These are phyloP conservation scores for Phaeophleospora eucalypticola DNA, from an alignment of 2,329 filamentous ascomycete species.

Conservation along the genomic window DNA sequence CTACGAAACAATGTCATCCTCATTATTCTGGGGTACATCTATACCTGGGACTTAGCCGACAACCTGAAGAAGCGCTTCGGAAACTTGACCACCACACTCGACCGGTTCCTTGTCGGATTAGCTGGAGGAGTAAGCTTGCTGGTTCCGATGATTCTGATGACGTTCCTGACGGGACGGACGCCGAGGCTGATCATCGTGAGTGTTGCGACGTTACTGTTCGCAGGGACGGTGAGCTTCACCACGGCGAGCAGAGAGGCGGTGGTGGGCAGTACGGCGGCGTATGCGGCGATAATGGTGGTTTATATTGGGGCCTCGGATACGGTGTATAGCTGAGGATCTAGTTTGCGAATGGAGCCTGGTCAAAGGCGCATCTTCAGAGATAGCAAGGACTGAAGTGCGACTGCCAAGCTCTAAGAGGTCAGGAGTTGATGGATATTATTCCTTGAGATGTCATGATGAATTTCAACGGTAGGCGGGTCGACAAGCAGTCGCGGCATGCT, in stretches of 20 bases:
- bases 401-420: no score
- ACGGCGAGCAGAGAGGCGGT: conserved; percentile 5
- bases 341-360: no score
- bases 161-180: conserved; percentile 3
- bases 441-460: no score
- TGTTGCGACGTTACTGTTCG: conserved; percentile 12
- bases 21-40: conserved; percentile 10
- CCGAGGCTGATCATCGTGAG: conserved; percentile 9
- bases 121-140: conserved; percentile 5
- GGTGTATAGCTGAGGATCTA: no score
- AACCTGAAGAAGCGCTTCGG: conserved; percentile 10
- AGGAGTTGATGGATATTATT: no score
- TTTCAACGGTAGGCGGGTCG: no score
- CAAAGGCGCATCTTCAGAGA: no score
- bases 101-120: conserved; percentile 7
- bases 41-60: conserved; percentile 9
- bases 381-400: no score
- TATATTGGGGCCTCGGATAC: conserved; percentile 9
- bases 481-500: no score
- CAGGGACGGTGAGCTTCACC: conserved; percentile 3
- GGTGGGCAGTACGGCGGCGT: conserved; percentile 10
- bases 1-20: conserved; percentile 10
- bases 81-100: conserved; percentile 6
- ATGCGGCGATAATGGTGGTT: conserved; percentile 16
- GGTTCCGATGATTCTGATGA: conserved; percentile 16